Base-by-base conservation (phyloP, 495 filamentous ascomycete species). In the Neurospora tetrasperma region DNA sequence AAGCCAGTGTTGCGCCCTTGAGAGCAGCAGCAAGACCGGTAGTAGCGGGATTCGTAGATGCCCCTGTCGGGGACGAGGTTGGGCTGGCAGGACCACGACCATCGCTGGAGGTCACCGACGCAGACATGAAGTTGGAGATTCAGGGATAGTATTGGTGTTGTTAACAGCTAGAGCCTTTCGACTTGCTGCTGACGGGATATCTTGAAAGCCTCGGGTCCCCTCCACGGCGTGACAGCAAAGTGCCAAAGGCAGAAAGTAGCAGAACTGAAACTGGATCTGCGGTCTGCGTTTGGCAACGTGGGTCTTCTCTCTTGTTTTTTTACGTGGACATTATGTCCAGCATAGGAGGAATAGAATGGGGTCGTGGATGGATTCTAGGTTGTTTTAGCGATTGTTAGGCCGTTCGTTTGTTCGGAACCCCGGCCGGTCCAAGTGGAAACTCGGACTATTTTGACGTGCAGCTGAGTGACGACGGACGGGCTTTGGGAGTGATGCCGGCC, bases 1-100 rank as follows among this genome's bases (percentile, higher is more conserved):
- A 86, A 27, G 84, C 84, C 23, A 85, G 79, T 1, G 80, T 84
- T 16, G 84, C 84, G 68, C 84, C 84, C 72, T 83, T 83, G 73
- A 86, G 73, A 66, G 84, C 84, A n/a, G 83, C 78, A 11, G 81
- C 69, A 16, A 72, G 59, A 7, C 75, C 72, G 1, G 75, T 20
- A 54, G 54, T 71, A 38, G 71, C 39, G 59, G 70, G 70, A 75
- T 73, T 71, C 23, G 66, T 41, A 73, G 73, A 73, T 18, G 31
- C 59, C 8, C 72, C 39, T 41, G 74, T 69, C 44, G n/a, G 70
- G 44, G 23, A 59, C 54, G 27, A 66, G 12, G 71, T n/a, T 20
- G 71, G 16, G 54, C 39, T 59, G 48, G 66, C 42, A 42, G 69
- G 35, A 54, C 69, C 70, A 70, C 69, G 54, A 69, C 69, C 42